A percentile compares a stretch with the other conserved stretches of the same genome.
phyloP scores from a whole-genome alignment of 768 basidiomycete species.

The Boletus sp. region DNA sequence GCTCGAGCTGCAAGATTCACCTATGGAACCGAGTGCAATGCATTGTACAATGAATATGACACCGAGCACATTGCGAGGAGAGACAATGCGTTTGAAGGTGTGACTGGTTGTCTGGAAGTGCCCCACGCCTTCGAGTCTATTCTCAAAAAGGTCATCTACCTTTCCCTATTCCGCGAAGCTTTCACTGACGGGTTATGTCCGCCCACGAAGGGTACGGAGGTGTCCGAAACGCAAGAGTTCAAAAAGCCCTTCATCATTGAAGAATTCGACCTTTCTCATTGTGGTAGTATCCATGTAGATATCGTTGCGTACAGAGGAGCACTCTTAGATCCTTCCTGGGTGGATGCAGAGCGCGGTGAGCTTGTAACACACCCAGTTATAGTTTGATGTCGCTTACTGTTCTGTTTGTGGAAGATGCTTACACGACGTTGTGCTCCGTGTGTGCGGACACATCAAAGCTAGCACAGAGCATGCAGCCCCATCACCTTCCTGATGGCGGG shows the following conservation, averaged over 20 bases:
- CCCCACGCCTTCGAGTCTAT: conserved; percentile 10
- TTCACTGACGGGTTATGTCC: background rate
- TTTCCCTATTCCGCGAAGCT: background rate
- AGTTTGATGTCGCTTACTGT: background rate
- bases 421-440: conserved; percentile 10
- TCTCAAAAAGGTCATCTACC: conserved; percentile 3
- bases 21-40: conserved; percentile 14
- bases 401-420: background rate
- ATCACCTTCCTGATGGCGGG: conserved; percentile 6
- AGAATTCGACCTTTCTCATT: conserved; percentile 13
- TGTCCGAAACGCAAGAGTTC: conserved; percentile 15
- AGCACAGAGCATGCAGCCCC: conserved; percentile 5
- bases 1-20: conserved; percentile 11
- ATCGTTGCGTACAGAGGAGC: conserved; percentile 14
- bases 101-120: conserved; percentile 8
- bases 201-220: conserved; percentile 5
- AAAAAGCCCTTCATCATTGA: conserved; percentile 11
- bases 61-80: conserved; percentile 5
- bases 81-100: conserved; percentile 5
- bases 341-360: conserved; percentile 9
- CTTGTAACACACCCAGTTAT: background rate
- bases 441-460: conserved; percentile 14
- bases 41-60: conserved; percentile 7
- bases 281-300: conserved; percentile 14
- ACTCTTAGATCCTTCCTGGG: conserved; percentile 2